Conservation (phyloP, 345 rosid genomes). For the Cochlearia excelsa region DNA sequence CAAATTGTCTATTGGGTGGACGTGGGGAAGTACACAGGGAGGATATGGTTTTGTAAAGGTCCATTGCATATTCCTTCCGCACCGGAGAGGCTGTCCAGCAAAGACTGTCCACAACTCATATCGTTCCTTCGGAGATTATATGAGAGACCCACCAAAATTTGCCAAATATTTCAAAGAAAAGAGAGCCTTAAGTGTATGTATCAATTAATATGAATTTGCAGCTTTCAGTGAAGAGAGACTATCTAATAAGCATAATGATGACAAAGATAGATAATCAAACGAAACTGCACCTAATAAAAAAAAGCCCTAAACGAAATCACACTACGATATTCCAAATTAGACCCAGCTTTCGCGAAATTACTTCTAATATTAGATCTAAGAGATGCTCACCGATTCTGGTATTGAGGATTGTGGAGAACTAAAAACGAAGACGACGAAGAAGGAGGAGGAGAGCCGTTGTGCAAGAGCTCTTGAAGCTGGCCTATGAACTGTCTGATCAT, state of each 20-base stretch:
- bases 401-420: conserved; percentile 39
- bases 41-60: no score
- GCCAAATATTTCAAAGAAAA: conserved; percentile 3
- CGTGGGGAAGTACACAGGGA: no score
- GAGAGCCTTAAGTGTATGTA: not conserved
- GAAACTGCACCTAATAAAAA: no score
- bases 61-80: no score
- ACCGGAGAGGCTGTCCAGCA: no score
- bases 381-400: conserved; percentile 39
- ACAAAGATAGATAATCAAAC: not conserved
- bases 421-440: conserved; percentile 28
- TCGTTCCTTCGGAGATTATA: no score
- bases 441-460: conserved; percentile 63
- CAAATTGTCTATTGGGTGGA: no score
- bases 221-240: not conserved
- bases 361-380: conserved; percentile 24
- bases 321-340: not conserved
- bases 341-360: not conserved
- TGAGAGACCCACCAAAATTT: not conserved
- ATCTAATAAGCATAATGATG: not conserved
- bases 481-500: conserved; percentile 94
- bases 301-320: conserved; percentile 16
- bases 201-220: not conserved
- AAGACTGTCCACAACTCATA: no score
- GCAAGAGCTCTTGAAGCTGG: conserved; percentile 85